Conservation (phyloP, 2,329 filamentous ascomycete genomes). For the Fusarium sp. region DNA sequence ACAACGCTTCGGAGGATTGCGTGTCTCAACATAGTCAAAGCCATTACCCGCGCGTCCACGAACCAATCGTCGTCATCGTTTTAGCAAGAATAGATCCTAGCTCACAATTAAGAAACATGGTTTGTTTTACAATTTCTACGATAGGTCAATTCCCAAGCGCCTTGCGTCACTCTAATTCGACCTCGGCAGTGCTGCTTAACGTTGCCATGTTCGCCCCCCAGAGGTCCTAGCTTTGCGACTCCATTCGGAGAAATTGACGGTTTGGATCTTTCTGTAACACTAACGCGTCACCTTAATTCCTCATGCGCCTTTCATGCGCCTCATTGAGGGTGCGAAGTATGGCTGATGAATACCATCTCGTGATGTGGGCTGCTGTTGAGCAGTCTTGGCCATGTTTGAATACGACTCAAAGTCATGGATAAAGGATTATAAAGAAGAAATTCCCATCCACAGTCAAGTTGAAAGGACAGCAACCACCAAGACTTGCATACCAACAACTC, state of each 20-base stretch:
- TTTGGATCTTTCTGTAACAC: neutral
- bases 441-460: neutral
- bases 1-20: conserved; percentile 8
- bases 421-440: conserved; percentile 1
- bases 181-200: conserved; percentile 20
- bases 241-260: conserved; percentile 4
- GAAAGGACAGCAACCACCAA: neutral
- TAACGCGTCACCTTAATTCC: conserved; percentile 22
- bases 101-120: neutral
- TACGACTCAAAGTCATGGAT: too few species aligned
- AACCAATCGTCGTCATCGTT: conserved; percentile 17
- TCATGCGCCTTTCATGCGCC: conserved; percentile 18
- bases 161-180: conserved; percentile 1
- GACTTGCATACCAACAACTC: neutral
- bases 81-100: neutral
- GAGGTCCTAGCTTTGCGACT: conserved; percentile 11
- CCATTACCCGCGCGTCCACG: neutral
- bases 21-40: neutral
- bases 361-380: conserved; percentile 13
- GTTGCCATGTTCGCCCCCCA: conserved; percentile 13
- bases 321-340: neutral
- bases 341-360: neutral
- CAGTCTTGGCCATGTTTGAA: neutral
- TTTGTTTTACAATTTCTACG: conserved; percentile 4
- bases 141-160: conserved; percentile 11